A percentile compares a stretch with the other conserved stretches of the same genome.
Evolutionary conservation across 352 stramenopile species (phyloP).

Genomic region (Globisporangium parvum): DNA sequence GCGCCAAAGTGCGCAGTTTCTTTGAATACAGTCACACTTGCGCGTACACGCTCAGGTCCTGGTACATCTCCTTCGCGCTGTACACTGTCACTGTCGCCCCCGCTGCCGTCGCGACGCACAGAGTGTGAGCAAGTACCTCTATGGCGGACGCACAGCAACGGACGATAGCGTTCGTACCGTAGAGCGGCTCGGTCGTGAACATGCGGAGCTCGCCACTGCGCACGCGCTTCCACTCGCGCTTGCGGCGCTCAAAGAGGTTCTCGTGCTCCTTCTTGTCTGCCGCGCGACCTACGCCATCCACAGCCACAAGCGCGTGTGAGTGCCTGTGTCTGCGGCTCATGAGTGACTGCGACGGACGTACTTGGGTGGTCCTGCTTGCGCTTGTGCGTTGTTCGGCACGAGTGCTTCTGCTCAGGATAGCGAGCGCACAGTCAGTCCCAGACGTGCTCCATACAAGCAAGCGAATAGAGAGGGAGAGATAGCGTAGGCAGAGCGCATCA

Average conservation of each 20-base stretch:
- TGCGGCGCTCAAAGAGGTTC: conserved; percentile 64
- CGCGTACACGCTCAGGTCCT: conserved; percentile 68
- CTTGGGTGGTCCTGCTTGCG: conserved; percentile 66
- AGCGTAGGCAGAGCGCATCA: too few species aligned
- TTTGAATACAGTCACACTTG: conserved; percentile 28
- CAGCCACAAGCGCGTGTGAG: not conserved
- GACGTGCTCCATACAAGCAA: not conserved
- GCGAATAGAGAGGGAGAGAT: too few species aligned
- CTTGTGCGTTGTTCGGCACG: conserved; percentile 53
- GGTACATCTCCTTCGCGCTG: conserved; percentile 71
- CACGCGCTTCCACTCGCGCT: conserved; percentile 71
- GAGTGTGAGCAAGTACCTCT: too few species aligned
- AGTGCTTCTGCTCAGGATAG: conserved; percentile 26
- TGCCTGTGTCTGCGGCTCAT: not conserved
- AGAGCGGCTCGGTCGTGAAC: conserved; percentile 63
- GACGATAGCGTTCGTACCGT: conserved; percentile 32
- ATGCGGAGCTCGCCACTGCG: conserved; percentile 61
- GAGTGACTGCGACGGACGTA: conserved; percentile 15
- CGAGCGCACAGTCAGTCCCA: not conserved
- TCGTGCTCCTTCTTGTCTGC: conserved; percentile 73
- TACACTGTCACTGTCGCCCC: conserved; percentile 65
- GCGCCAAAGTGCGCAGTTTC: not conserved
- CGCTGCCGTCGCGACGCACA: conserved; percentile 23
- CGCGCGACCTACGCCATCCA: conserved; percentile 30
- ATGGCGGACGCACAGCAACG: too few species aligned